These are phyloP conservation scores for Aspergillus sp. DNA, from an alignment of 2,329 filamentous ascomycete species.

Conservation along the genomic window DNA sequence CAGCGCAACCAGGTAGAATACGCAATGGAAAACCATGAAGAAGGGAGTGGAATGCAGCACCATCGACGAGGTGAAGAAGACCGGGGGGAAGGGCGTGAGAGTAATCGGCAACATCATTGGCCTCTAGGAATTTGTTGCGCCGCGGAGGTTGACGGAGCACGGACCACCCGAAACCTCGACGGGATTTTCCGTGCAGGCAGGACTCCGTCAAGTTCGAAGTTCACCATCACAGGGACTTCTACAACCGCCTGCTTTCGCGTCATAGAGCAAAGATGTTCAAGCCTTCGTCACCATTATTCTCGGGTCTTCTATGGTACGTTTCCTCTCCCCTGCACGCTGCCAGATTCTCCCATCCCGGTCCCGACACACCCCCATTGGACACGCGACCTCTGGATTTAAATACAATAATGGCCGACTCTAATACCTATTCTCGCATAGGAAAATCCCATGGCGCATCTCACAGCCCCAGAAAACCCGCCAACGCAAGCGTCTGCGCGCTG, in stretches of 20 bases:
- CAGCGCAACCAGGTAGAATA: slow-evolving; percentile 8
- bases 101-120: slow-evolving; percentile 18
- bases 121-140: slow-evolving; percentile 13
- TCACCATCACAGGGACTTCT: background rate
- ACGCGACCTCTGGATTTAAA: background rate
- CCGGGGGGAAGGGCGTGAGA: slow-evolving; percentile 15
- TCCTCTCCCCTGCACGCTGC: background rate
- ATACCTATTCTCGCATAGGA: slow-evolving; percentile 56
- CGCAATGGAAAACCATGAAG: background rate
- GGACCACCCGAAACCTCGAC: slow-evolving; percentile 19
- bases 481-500: slow-evolving; percentile 74
- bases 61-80: background rate
- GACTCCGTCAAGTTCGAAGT: slow-evolving; percentile 13
- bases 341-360: background rate
- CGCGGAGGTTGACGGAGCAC: slow-evolving; percentile 25
- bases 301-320: slow-evolving; percentile 77
- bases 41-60: background rate
- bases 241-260: background rate
- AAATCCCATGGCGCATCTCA: slow-evolving; percentile 95
- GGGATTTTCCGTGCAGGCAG: slow-evolving; percentile 21
- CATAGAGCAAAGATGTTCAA: slow-evolving; percentile 68
- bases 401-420: background rate
- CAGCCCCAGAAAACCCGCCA: slow-evolving; percentile 87
- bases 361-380: background rate
- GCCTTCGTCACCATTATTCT: slow-evolving; percentile 71